Conservation (phyloP, 2,329 filamentous ascomycete genomes). For the Gaeumannomyces tritici region DNA sequence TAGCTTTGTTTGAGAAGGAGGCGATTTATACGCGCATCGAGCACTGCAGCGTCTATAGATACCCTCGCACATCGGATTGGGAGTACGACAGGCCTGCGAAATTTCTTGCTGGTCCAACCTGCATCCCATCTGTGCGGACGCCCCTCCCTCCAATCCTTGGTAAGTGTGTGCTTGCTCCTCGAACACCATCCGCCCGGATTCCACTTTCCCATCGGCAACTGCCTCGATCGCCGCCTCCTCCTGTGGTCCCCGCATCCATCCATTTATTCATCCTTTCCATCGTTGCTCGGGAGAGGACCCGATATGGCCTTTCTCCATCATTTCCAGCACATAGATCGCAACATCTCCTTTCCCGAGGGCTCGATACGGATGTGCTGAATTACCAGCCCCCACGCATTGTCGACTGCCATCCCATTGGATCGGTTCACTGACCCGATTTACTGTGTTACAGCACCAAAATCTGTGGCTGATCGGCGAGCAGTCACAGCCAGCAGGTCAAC, state of each 20-base stretch:
- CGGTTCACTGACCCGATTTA: neutral
- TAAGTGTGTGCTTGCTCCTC: neutral
- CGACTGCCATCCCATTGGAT: neutral
- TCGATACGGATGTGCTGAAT: neutral
- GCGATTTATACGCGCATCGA: neutral
- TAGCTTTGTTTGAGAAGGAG: neutral
- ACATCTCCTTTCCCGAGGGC: neutral
- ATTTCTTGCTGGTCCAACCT: neutral
- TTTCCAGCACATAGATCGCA: neutral
- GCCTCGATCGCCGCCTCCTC: neutral
- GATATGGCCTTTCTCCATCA: neutral
- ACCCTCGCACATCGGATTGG: neutral
- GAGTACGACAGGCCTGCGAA: neutral
- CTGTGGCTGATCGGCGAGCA: neutral
- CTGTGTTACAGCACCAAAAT: neutral
- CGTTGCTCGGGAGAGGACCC: neutral
- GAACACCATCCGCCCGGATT: neutral
- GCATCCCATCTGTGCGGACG: neutral
- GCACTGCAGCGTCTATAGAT: neutral
- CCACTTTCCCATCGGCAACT: neutral
- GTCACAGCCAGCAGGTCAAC: neutral
- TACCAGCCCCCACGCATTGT: neutral
- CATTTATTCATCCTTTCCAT: neutral
- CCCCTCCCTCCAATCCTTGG: neutral
- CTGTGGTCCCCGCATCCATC: neutral